Percentiles rank a stretch among this genome's conserved stretches.
Evolutionary conservation across 495 filamentous ascomycete genomes (phyloP).

Genomic region (Haplographium delicatum): DNA sequence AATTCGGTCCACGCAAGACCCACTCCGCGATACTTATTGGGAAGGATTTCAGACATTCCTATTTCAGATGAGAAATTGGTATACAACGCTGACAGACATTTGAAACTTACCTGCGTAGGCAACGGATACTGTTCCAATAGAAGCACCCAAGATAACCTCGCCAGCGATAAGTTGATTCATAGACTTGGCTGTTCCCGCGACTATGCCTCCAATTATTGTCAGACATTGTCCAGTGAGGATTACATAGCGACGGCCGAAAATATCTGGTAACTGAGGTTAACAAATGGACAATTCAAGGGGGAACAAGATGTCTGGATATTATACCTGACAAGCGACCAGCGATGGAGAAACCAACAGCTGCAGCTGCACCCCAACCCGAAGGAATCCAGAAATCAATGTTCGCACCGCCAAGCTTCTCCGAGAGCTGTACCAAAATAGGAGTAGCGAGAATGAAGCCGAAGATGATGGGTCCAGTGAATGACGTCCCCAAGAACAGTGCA

Average conservation of each 20-base stretch:
- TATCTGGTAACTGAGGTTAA: too few relatives aligned
- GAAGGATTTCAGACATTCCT: constrained; percentile 24
- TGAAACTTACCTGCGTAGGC: constrained; percentile 26
- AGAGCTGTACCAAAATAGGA: constrained; percentile 16
- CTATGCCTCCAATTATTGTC: constrained; percentile 23
- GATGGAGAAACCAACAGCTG: constrained; percentile 26
- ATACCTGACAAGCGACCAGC: constrained; percentile 28
- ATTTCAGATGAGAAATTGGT: constrained; percentile 13
- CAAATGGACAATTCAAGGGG: too few relatives aligned
- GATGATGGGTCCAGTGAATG: constrained; percentile 16
- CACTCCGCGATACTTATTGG: constrained; percentile 24
- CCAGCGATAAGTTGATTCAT: constrained; percentile 14
- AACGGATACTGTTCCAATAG: constrained; percentile 22
- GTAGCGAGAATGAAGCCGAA: constrained; percentile 19
- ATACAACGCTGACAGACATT: constrained; percentile 17
- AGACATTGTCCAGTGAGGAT: constrained; percentile 25
- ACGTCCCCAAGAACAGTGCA: constrained; percentile 17
- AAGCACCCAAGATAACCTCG: constrained; percentile 26
- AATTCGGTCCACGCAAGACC: constrained; percentile 20
- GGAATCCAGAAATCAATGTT: constrained; percentile 29
- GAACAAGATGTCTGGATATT: too few relatives aligned
- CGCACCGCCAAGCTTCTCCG: constrained; percentile 10
- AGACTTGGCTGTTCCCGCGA: constrained; percentile 1
- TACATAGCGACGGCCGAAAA: constrained; percentile 30
- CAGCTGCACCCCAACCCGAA: constrained; percentile 21